Evolutionary conservation across 129 eudicot species (phyloP), one percentile per base, ranked within the genome.

Genomic region (Rutidosis leptorrhynchoides): DNA sequence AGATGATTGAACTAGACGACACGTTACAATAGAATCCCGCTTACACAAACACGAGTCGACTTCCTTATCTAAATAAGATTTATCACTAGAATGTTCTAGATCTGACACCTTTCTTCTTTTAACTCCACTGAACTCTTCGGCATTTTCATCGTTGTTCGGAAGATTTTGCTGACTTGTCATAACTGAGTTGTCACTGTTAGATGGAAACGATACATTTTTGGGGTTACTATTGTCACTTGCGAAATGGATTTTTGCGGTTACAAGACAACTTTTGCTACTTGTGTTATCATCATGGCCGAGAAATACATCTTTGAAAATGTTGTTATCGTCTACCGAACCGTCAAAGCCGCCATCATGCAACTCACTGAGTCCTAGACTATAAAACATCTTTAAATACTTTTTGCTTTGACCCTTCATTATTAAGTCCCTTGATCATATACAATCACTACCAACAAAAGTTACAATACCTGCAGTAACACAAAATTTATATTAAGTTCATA

Each of bases 1-100:
- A 29, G 87, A 86, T 62, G 96, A 89, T 76, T 93, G 95, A 67
- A 89, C 95, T 67, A 93, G 67, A 48, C 70, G 81, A 65, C 86
- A 81, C 32, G 80, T 81, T 51, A 88, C 75, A 27, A 67, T 58
- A 40, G 80, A 70, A 48, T 28, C 53, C 40, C 77, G 73, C 17
- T 68, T 71, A 46, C 79, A 64, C 57, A 51, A 28, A 69, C 78
- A 76, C 37, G 80, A 73, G n/a, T 61, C 73, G 53, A 46, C 68
- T 78, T 72, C 80, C 56, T 62, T 60, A 43, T 68, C 80, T 30
- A 70, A 5, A 49, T 60, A 53, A 37, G 87, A 79, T 77, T 74
- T 80, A 59, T 27, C 56, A 75, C 59, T 60, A 20, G 83, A 80
- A 69, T 69, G 78, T 66, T 82, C 83, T 21, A 67, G 82, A 67